A percentile compares a stretch with the other conserved stretches of the same genome.
phyloP scores from a whole-genome alignment of 75 land plant species.

The Pinus taeda region DNA sequence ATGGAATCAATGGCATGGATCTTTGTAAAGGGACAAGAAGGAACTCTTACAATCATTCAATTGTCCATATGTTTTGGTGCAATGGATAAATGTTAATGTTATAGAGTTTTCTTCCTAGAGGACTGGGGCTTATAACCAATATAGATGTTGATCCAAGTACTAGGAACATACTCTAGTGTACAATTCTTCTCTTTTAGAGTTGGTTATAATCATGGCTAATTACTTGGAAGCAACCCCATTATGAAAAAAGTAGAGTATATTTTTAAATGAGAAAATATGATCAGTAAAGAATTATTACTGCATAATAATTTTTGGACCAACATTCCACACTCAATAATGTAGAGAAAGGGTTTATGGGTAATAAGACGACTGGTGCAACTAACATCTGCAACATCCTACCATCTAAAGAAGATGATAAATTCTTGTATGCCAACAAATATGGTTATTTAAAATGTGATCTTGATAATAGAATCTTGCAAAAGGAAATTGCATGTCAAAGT shows the following conservation, averaged over 20 bases:
- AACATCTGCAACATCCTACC: neutral
- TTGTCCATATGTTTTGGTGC: too few species aligned
- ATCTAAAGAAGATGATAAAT: neutral
- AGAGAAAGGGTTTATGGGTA: neutral
- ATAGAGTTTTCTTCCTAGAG: too few species aligned
- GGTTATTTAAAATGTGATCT: neutral
- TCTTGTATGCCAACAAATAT: neutral
- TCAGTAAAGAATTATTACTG: neutral
- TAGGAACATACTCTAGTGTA: too few species aligned
- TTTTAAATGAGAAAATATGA: neutral
- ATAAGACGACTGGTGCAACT: neutral
- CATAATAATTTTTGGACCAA: neutral
- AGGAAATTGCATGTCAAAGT: neutral
- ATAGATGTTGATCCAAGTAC: too few species aligned
- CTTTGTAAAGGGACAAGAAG: too few species aligned
- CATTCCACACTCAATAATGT: neutral
- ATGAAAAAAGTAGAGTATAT: constrained; percentile 17
- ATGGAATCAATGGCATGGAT: too few species aligned
- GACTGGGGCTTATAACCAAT: too few species aligned
- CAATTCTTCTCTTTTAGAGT: constrained; percentile 14
- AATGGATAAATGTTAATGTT: too few species aligned
- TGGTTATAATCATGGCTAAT: constrained; percentile 27
- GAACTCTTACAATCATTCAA: too few species aligned
- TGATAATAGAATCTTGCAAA: neutral
- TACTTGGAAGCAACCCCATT: constrained; percentile 25